A percentile compares a stretch with the other conserved stretches of the same genome.
These are phyloP conservation scores for Platanthera guangdongensis DNA, from an alignment of 106 monocot genomes.

Conservation along the genomic window DNA sequence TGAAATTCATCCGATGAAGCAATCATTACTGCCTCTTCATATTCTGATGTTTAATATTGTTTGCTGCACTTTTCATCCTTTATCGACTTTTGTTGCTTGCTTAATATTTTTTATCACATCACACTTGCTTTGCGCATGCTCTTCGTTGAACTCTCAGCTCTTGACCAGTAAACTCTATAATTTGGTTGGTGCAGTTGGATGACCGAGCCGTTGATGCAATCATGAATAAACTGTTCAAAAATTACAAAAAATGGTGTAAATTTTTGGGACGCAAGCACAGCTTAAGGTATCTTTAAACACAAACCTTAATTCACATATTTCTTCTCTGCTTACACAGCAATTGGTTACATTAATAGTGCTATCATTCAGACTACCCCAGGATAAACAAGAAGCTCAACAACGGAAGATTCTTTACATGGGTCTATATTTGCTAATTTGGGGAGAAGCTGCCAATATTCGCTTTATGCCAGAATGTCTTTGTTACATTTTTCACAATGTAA, in stretches of 20 bases:
- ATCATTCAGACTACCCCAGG: conserved; percentile 66
- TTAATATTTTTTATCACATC: background rate
- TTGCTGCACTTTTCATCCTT: background rate
- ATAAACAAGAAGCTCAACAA: conserved; percentile 79
- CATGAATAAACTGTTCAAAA: conserved; percentile 85
- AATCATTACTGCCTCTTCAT: background rate
- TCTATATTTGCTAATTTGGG: conserved; percentile 97
- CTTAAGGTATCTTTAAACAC: conserved; percentile 42
- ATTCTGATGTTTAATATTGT: background rate
- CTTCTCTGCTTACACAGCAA: background rate
- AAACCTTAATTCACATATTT: conserved; percentile 5
- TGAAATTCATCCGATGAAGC: background rate
- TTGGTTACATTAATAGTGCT: conserved; percentile 2
- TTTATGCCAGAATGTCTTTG: conserved; percentile 97
- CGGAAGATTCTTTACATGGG: conserved; percentile 93
- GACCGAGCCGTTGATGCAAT: conserved; percentile 88
- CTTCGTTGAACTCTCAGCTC: background rate
- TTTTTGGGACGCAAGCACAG: conserved; percentile 94
- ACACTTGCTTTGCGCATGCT: background rate
- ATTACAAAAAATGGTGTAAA: conserved; percentile 95
- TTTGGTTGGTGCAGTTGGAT: conserved; percentile 49
- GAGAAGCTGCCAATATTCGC: conserved; percentile 87
- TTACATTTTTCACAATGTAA: conserved; percentile 97
- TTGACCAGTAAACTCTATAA: background rate
- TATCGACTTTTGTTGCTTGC: background rate